Base-by-base conservation (phyloP, 2,329 filamentous ascomycete genomes). In the Stachybotrys chlorohalonatus region DNA sequence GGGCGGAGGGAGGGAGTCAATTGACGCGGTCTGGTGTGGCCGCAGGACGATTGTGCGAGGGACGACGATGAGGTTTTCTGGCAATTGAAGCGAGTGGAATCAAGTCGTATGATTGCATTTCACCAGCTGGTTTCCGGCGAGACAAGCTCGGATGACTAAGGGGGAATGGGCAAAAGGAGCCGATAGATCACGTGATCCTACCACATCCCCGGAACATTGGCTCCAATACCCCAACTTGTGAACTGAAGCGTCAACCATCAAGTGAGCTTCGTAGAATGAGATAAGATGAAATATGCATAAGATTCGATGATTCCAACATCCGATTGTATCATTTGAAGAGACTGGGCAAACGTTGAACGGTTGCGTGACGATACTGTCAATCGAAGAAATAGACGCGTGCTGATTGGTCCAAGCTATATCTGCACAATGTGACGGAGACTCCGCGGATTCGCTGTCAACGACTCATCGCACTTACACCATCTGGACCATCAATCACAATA, bases 71-170 rank as follows among this genome's bases (percentile, higher is more conserved):
- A 59, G 57, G 57, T 59, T 59, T 56, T 56, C 59, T 55, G 59
- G 58, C 54, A 55, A 54, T 63, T 55, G 59, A 59, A 54, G 57
- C 52, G 58, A 60, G 58, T 61, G 58, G 53, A 58, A 63, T 58
- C 60, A 63, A 59, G 66, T 68, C 62, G 60, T 65, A 64, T 64
- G 64, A 68, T 66, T 52, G 62, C 49, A 55, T 60, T 55, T 54
- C 50, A 54, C 52, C 53, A 32, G 53, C 53, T 48, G 51, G 45
- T 54, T 48, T 50, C 32, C 42, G 11, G 39, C 16, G 54, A 52
- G 52, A 63, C 56, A 60, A 62, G 60, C 61, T 66, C 52, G 50
- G 56, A 54, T 62, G 59, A 63, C 57, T 60, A 59, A 60, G 56
- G 53, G 36, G 36, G 9, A 3, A 13, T 42, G 36, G 36, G 13